Percentiles rank a stretch among this genome's conserved stretches.
Evolutionary conservation across 176 grass and related monocot species (phyloP).

Genomic region (Eragrostis curvula): DNA sequence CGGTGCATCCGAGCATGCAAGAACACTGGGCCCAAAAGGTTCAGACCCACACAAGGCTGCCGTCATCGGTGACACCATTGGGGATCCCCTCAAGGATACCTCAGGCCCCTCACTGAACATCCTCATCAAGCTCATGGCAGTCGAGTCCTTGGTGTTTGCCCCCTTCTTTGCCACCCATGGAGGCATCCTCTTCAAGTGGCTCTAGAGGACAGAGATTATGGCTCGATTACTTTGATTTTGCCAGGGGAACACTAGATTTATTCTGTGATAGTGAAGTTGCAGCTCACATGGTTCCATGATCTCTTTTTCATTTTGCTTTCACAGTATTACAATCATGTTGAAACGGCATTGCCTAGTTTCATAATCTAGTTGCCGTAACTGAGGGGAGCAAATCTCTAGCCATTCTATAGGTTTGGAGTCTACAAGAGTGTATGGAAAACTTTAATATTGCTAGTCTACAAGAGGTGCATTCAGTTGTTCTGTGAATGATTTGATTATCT

Average conservation of each 20-base stretch:
- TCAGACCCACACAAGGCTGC: slow-evolving; percentile 92
- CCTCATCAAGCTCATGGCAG: slow-evolving; percentile 97
- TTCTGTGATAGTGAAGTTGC: slow-evolving; percentile 9
- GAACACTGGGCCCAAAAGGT: slow-evolving; percentile 74
- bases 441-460: too few relatives aligned
- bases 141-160: slow-evolving; percentile 92
- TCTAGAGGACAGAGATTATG: slow-evolving; percentile 38
- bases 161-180: slow-evolving; percentile 90
- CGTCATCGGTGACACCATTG: slow-evolving; percentile 93
- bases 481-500: too few relatives aligned
- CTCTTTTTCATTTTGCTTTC: background rate
- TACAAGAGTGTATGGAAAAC: too few relatives aligned
- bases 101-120: slow-evolving; percentile 94
- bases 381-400: too few relatives aligned
- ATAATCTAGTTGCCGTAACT: too few relatives aligned
- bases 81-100: slow-evolving; percentile 93
- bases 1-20: slow-evolving; percentile 85
- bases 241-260: background rate
- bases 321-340: background rate
- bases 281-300: background rate
- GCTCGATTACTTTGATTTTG: slow-evolving; percentile 26
- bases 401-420: too few relatives aligned
- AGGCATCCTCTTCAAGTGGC: slow-evolving; percentile 81
- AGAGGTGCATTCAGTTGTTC: too few relatives aligned
- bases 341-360: too few relatives aligned